Evolutionary conservation across 202 grass and related monocot species (phyloP).

Genomic region (Schoenoplectus tabernaemontani): DNA sequence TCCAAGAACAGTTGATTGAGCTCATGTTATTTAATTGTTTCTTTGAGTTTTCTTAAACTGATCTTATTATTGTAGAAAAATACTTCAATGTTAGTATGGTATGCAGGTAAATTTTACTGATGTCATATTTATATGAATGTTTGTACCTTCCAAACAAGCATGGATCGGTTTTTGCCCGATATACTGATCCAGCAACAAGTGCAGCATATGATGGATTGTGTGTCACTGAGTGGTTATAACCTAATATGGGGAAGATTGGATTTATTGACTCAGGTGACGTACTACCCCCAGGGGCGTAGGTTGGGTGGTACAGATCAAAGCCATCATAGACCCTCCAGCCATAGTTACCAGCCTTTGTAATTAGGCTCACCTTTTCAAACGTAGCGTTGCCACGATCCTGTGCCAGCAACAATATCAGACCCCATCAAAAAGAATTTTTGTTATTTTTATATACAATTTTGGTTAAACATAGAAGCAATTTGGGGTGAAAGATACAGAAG

Average conservation of each 20-base stretch:
- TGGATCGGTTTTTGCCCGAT: conserved; percentile 55
- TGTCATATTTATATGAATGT: neutral
- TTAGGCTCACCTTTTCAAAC: conserved; percentile 58
- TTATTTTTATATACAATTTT: neutral
- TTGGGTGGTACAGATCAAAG: neutral
- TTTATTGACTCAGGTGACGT: conserved; percentile 48
- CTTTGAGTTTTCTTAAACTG: neutral
- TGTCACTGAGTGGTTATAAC: conserved; percentile 41
- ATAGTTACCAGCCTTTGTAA: conserved; percentile 73
- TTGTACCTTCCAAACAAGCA: conserved; percentile 57
- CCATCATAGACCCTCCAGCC: conserved; percentile 81
- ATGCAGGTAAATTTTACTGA: neutral
- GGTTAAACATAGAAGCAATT: neutral
- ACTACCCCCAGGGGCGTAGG: conserved; percentile 52
- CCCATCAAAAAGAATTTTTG: neutral
- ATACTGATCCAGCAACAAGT: conserved; percentile 60
- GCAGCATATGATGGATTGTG: conserved; percentile 49
- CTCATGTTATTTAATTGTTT: neutral
- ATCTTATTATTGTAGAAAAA: neutral
- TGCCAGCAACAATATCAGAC: neutral
- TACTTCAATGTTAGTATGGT: neutral
- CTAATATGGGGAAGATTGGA: conserved; percentile 65
- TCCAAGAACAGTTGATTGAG: neutral
- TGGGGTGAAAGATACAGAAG: too few species aligned
- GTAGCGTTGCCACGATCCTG: conserved; percentile 4